Conservation (phyloP, 78 protist species). For the Dictyostelium capitatum region DNA sequence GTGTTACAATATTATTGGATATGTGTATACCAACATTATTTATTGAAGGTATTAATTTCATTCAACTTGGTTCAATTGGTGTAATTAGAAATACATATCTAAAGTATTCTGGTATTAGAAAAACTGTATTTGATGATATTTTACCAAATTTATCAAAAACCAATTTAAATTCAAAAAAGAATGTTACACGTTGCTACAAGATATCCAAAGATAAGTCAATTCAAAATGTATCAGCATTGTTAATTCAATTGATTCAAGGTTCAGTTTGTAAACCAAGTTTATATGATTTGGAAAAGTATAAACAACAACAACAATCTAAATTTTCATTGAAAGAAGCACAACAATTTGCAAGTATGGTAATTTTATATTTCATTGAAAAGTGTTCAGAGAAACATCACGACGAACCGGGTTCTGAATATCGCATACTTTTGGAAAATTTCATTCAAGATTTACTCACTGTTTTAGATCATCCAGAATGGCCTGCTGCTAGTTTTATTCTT, state of each 20-base stretch:
- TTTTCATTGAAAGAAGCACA: conserved; percentile 18
- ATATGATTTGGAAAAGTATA: neutral
- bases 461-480: conserved; percentile 66
- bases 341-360: neutral
- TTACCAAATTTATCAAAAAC: conserved; percentile 41
- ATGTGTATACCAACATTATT: conserved; percentile 33
- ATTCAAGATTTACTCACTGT: conserved; percentile 46
- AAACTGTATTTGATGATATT: conserved; percentile 22
- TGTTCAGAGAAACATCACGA: conserved; percentile 55
- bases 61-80: conserved; percentile 30
- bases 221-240: conserved; percentile 61
- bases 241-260: conserved; percentile 60
- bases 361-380: conserved; percentile 64
- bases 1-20: conserved; percentile 26
- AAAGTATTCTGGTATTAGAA: conserved; percentile 15
- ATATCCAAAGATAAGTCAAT: conserved; percentile 26
- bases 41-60: conserved; percentile 47
- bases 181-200: neutral
- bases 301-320: neutral
- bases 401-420: conserved; percentile 18
- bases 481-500: conserved; percentile 42
- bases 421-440: conserved; percentile 47
- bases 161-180: neutral
- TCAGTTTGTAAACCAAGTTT: conserved; percentile 14
- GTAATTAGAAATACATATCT: neutral